Conservation (phyloP, 225 moss, liverwort and hornwort genomes). For the Sphagnum tenellum region DNA sequence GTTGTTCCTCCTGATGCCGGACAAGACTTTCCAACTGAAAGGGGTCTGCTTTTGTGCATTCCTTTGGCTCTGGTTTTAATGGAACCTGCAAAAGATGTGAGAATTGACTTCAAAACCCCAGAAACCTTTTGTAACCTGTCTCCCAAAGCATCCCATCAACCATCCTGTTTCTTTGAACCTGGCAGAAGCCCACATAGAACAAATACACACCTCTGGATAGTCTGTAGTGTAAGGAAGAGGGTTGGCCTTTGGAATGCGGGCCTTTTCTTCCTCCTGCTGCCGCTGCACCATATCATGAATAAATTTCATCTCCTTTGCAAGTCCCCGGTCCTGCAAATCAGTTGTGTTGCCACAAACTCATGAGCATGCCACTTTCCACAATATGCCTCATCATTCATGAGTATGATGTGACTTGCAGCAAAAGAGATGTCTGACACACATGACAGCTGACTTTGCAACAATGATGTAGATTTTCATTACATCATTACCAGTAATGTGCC, state of each 20-base stretch:
- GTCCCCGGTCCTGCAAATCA: constrained; percentile 62
- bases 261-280: constrained; percentile 57
- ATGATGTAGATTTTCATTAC: too few species aligned
- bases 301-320: constrained; percentile 67
- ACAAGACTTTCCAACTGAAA: constrained; percentile 69
- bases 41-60: constrained; percentile 62
- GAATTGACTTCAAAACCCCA: background rate
- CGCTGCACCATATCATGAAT: constrained; percentile 67
- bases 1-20: constrained; percentile 68
- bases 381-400: background rate
- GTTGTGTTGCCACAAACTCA: background rate
- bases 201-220: constrained; percentile 55
- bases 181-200: background rate
- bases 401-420: too few species aligned
- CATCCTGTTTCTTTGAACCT: too few species aligned
- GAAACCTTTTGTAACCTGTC: background rate
- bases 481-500: too few species aligned
- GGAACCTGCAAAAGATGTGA: constrained; percentile 31
- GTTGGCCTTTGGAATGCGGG: constrained; percentile 84
- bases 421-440: too few species aligned
- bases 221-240: constrained; percentile 88
- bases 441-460: too few species aligned
- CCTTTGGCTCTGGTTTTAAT: constrained; percentile 58
- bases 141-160: too few species aligned
- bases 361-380: background rate